Evolutionary conservation across 352 stramenopile species (phyloP).

Genomic region (Phytophthora parvispora): DNA sequence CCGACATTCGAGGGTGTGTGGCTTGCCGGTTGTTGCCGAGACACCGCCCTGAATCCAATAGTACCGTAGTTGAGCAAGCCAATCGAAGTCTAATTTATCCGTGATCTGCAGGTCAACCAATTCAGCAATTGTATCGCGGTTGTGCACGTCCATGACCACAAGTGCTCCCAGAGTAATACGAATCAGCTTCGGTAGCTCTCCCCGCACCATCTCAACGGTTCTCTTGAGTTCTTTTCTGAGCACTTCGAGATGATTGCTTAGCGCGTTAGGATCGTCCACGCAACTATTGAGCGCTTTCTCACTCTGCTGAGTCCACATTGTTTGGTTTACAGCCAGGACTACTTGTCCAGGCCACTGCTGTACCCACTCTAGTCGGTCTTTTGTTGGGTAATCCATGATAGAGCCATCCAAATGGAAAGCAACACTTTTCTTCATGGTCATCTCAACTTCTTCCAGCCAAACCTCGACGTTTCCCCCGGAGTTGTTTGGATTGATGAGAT

Average conservation of each 20-base stretch:
- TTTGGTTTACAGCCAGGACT: constrained; percentile 94
- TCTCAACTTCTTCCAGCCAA: constrained; percentile 88
- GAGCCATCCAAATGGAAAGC: constrained; percentile 85
- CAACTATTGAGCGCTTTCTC: constrained; percentile 70
- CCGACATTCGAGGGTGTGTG: constrained; percentile 85
- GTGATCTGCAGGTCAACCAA: constrained; percentile 85
- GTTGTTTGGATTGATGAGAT: constrained; percentile 95
- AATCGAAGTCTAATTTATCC: constrained; percentile 93
- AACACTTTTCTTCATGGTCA: constrained; percentile 90
- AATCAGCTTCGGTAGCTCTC: constrained; percentile 94
- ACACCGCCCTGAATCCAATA: constrained; percentile 90
- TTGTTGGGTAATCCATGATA: constrained; percentile 89
- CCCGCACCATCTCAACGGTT: constrained; percentile 94
- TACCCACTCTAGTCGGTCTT: constrained; percentile 93
- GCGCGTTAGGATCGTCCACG: constrained; percentile 43
- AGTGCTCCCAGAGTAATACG: constrained; percentile 93
- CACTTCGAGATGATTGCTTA: constrained; percentile 75
- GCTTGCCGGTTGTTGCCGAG: constrained; percentile 91
- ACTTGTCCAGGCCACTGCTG: constrained; percentile 95
- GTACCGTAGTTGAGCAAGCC: constrained; percentile 94
- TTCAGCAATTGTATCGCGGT: constrained; percentile 94
- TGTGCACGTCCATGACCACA: constrained; percentile 97
- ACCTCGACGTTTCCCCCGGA: constrained; percentile 96
- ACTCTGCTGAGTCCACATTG: constrained; percentile 91
- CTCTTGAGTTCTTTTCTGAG: constrained; percentile 83